Evolutionary conservation across 2,329 filamentous ascomycete genomes (phyloP), one percentile per base, ranked within the genome.

Genomic region (Teratosphaeria gauchensis): DNA sequence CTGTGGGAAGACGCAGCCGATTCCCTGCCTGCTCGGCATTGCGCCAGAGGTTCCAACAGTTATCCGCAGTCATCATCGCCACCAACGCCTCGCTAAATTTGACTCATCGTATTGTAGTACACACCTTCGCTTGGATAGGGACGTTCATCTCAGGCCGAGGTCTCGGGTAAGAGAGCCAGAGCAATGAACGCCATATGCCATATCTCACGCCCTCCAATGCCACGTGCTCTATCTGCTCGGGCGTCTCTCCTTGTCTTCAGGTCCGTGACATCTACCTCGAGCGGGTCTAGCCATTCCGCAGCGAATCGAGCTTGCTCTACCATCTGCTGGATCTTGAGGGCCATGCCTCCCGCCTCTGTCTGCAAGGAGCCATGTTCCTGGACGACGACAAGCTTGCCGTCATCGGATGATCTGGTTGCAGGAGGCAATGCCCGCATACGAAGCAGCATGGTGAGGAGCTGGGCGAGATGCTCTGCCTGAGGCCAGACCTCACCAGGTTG

Each of bases 381-480:
- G n/a, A 59, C 24, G 0, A 66, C 60, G 6, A 70, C 65, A 4
- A 77, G 64, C 46, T 71, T 66, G 42, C 73, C 71, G 53, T 75
- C 69, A 42, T 62, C 61, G n/a, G 69, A 61, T 2, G 67, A 58
- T 4, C 68, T 60, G 4, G 72, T 75, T 55, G 72, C 74, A 0
- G 77, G 77, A 3, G 74, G 75, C 4, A 79, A 72, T 12, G 72
- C 73, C 6, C 83, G 80, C 78, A 85, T 83, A 62, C 80, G 80
- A 54, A 85, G 72, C 33, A 85, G 71, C 75, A 82, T 83, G 58
- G 79, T 76, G 3, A 85, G 70, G 33, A 84, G 78, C 56, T 82
- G 78, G 21, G 80, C 77, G 61, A 85, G 84, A n/a, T 76, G 76
- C 57, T 82, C 79, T 48, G 80, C 82, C 69, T 84, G 82, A 53